A percentile compares a stretch with the other conserved stretches of the same genome.
phyloP scores from a whole-genome alignment of 192 early-diverging fungal species.

The Umbelopsis ramanniana region DNA sequence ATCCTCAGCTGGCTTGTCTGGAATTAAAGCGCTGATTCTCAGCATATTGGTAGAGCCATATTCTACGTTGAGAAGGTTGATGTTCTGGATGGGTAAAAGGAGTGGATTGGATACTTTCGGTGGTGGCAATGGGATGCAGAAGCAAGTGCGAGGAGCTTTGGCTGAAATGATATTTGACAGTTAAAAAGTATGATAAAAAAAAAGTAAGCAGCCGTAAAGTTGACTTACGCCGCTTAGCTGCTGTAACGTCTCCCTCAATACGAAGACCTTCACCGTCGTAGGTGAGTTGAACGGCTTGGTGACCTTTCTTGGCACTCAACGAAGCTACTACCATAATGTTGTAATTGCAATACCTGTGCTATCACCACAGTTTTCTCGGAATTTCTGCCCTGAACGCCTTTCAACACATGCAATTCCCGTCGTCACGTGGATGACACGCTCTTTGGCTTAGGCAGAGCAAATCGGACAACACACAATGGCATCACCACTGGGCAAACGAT shows the following conservation, averaged over 20 bases:
- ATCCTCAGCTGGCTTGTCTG: slow-evolving; percentile 23
- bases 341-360: too few relatives aligned
- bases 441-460: too few relatives aligned
- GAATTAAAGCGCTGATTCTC: slow-evolving; percentile 32
- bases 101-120: slow-evolving; percentile 24
- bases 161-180: slow-evolving; percentile 8
- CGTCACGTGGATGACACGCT: too few relatives aligned
- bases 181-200: not conserved
- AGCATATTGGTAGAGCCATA: slow-evolving; percentile 34
- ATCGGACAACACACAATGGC: not conserved
- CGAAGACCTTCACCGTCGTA: slow-evolving; percentile 37
- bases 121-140: slow-evolving; percentile 36
- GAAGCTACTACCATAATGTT: not conserved
- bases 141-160: slow-evolving; percentile 20
- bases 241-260: slow-evolving; percentile 40
- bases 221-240: slow-evolving; percentile 30
- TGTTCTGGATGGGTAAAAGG: slow-evolving; percentile 33
- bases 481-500: not conserved
- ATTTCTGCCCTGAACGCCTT: too few relatives aligned
- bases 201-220: not conserved
- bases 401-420: too few relatives aligned
- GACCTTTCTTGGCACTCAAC: slow-evolving; percentile 23
- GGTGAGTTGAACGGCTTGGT: slow-evolving; percentile 26
- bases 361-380: not conserved
- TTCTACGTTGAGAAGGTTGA: slow-evolving; percentile 25